Evolutionary conservation across 176 grass and related monocot species (phyloP).

Genomic region (Cenchrus purpureus): DNA sequence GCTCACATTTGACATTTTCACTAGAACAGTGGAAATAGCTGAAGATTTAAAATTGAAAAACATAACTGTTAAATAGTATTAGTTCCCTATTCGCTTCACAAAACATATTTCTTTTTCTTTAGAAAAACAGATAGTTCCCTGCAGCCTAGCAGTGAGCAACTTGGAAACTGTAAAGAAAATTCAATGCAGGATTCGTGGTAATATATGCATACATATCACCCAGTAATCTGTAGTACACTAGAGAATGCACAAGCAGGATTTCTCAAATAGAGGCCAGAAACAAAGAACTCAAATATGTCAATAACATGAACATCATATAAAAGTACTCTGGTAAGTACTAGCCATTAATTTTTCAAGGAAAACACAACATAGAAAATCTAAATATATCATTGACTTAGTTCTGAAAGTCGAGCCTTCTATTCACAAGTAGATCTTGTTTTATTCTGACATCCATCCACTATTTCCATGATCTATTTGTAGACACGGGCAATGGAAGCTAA

Average conservation of each 20-base stretch:
- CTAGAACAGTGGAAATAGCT: background rate
- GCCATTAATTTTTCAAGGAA: conserved; percentile 1
- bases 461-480: background rate
- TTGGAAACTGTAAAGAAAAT: background rate
- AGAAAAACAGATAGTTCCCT: background rate
- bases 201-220: background rate
- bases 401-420: background rate
- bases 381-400: background rate
- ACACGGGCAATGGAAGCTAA: background rate
- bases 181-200: background rate
- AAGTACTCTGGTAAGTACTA: background rate
- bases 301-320: conserved; percentile 16
- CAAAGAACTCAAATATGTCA: background rate
- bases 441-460: conserved; percentile 1
- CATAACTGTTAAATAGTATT: background rate
- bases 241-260: background rate
- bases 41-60: conserved; percentile 11
- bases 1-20: background rate
- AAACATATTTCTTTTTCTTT: background rate
- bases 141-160: background rate
- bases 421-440: conserved; percentile 23
- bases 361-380: conserved; percentile 8
- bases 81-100: background rate
- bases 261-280: conserved; percentile 29
- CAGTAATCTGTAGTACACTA: conserved; percentile 1